phyloP scores from a whole-genome alignment of 2,329 filamentous ascomycete species.

The Sarocladiaceae sp. region DNA sequence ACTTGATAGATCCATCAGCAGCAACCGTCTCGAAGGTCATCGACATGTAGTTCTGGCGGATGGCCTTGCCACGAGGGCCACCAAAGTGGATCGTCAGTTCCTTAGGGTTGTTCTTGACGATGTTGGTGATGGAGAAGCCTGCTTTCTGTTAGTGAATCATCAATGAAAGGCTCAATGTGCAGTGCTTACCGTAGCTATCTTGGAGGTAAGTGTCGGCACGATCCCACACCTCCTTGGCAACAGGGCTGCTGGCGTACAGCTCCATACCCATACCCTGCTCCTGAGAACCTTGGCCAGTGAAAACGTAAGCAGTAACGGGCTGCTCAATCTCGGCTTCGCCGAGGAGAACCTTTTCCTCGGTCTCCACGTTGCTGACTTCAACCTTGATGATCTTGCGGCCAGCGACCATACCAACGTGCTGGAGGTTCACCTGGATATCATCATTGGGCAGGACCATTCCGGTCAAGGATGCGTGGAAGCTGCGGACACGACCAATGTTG shows the following conservation, averaged over 20 bases:
- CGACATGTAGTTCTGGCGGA: slow-evolving; percentile 98
- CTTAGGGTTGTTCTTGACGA: slow-evolving; percentile 99
- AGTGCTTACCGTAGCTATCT: slow-evolving; percentile 83
- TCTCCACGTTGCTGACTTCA: slow-evolving; percentile 91
- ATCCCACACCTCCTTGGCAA: slow-evolving; percentile 97
- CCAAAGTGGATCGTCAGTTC: slow-evolving; percentile 98
- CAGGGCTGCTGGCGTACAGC: slow-evolving; percentile 84
- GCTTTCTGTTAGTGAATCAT: slow-evolving; percentile 8
- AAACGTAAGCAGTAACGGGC: slow-evolving; percentile 92
- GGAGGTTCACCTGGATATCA: slow-evolving; percentile 86
- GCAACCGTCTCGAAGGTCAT: slow-evolving; percentile 99
- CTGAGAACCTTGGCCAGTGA: slow-evolving; percentile 96
- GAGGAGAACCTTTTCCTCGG: slow-evolving; percentile 90
- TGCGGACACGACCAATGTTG: slow-evolving; percentile 92
- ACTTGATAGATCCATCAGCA: slow-evolving; percentile 87
- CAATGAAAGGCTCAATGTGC: slow-evolving; percentile 5
- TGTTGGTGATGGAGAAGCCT: slow-evolving; percentile 96
- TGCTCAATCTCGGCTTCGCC: slow-evolving; percentile 98
- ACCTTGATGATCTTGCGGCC: slow-evolving; percentile 99
- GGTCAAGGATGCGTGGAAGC: slow-evolving; percentile 94
- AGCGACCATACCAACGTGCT: slow-evolving; percentile 95
- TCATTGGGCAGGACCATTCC: slow-evolving; percentile 98
- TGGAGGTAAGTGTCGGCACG: slow-evolving; percentile 95
- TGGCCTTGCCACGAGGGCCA: slow-evolving; percentile 91
- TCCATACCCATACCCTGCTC: slow-evolving; percentile 99